A percentile compares a stretch with the other conserved stretches of the same genome.
phyloP scores from a whole-genome alignment of 805 yeast genomes.

The Suhomyces sp. region DNA sequence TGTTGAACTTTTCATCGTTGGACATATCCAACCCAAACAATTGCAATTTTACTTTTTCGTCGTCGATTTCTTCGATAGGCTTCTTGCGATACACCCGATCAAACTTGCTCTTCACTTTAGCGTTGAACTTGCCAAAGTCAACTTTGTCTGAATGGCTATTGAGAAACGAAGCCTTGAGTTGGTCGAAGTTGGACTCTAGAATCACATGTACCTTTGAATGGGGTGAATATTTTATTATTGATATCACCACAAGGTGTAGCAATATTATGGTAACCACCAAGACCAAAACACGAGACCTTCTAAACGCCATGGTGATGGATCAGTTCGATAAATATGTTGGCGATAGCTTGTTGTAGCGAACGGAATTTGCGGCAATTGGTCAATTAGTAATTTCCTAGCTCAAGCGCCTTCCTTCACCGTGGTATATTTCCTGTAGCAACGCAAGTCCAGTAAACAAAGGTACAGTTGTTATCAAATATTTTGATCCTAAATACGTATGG shows the following conservation, averaged over 20 bases:
- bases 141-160: background rate
- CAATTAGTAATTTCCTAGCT: background rate
- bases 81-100: background rate
- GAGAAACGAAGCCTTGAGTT: constrained; percentile 4
- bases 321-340: background rate
- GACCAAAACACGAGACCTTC: constrained; percentile 7
- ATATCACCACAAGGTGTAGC: constrained; percentile 9
- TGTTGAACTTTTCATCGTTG: constrained; percentile 6
- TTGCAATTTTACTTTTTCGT: background rate
- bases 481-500: background rate
- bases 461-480: background rate
- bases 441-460: background rate
- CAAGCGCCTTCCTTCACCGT: background rate
- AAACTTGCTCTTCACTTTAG: constrained; percentile 2
- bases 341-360: background rate
- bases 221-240: constrained; percentile 4
- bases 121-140: constrained; percentile 2
- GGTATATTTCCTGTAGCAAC: background rate
- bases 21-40: background rate
- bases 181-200: constrained; percentile 3
- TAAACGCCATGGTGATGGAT: background rate
- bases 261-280: constrained; percentile 6
- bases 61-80: background rate
- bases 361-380: background rate
- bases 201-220: background rate